These are phyloP conservation scores for Phytomonas serpens DNA, from an alignment of 208 protist species.

Conservation along the genomic window DNA sequence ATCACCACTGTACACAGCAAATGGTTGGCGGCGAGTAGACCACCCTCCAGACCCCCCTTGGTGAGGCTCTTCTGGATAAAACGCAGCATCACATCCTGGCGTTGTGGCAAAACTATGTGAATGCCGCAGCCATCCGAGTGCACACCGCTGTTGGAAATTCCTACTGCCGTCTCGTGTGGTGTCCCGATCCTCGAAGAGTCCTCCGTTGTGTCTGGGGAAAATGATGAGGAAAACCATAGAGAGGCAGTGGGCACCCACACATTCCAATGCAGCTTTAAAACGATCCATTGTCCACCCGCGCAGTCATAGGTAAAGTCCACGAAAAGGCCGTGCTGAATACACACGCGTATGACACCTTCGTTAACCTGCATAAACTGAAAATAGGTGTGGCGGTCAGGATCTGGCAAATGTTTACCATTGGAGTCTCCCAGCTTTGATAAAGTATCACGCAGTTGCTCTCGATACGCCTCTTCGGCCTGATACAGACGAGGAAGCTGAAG, in stretches of 20 bases:
- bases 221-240: slow-evolving; percentile 12
- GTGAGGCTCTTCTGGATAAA: slow-evolving; percentile 38
- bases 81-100: slow-evolving; percentile 29
- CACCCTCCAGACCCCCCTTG: slow-evolving; percentile 40
- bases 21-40: slow-evolving; percentile 44
- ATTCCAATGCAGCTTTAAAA: slow-evolving; percentile 51
- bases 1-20: slow-evolving; percentile 49
- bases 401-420: neutral
- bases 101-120: slow-evolving; percentile 18
- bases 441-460: slow-evolving; percentile 10
- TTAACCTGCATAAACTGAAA: slow-evolving; percentile 15
- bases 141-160: neutral
- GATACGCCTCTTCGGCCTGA: slow-evolving; percentile 13
- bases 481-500: slow-evolving; percentile 35
- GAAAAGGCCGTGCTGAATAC: slow-evolving; percentile 40
- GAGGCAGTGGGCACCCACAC: slow-evolving; percentile 12
- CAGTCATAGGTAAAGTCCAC: slow-evolving; percentile 65
- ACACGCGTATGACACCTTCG: slow-evolving; percentile 39
- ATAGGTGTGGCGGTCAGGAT: slow-evolving; percentile 11
- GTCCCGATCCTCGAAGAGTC: neutral
- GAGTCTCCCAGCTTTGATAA: neutral
- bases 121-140: neutral
- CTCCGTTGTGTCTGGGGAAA: slow-evolving; percentile 9
- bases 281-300: slow-evolving; percentile 21
- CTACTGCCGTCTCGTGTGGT: neutral